These are phyloP conservation scores for Mortierella sp. DNA, from an alignment of 371 early-diverging fungal species.

Conservation along the genomic window DNA sequence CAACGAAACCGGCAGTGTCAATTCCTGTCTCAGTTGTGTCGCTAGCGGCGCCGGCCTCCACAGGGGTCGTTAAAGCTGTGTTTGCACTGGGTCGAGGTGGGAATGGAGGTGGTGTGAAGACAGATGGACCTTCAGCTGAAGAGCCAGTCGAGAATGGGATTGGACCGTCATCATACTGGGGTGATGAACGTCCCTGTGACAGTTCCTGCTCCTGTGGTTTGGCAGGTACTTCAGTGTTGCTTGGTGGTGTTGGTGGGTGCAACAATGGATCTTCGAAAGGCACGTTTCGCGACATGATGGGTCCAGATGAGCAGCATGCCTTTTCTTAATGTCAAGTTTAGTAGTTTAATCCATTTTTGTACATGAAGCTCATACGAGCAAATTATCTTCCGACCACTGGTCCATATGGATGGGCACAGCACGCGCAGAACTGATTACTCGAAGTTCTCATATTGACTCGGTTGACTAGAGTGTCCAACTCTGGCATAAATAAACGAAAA, in stretches of 20 bases:
- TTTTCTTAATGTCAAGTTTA: too few species aligned
- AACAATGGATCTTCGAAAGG: constrained; percentile 53
- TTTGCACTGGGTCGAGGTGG: constrained; percentile 3
- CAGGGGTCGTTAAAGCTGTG: background rate
- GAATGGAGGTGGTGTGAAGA: constrained; percentile 38
- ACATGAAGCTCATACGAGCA: too few species aligned
- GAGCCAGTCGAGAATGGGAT: constrained; percentile 40
- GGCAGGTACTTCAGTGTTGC: constrained; percentile 1
- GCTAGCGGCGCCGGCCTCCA: background rate
- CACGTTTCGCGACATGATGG: constrained; percentile 45
- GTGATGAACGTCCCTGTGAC: constrained; percentile 1
- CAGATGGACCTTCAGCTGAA: constrained; percentile 13
- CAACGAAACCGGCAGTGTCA: constrained; percentile 16
- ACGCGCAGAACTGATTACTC: too few species aligned
- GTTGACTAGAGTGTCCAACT: too few species aligned
- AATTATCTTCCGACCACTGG: too few species aligned
- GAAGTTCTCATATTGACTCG: too few species aligned
- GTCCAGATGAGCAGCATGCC: too few species aligned
- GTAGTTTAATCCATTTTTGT: too few species aligned
- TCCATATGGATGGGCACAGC: too few species aligned
- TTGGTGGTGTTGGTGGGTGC: constrained; percentile 47
- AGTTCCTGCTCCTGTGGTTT: constrained; percentile 4
- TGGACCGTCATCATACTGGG: constrained; percentile 52
- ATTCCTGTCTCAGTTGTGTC: background rate
- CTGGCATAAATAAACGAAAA: too few species aligned